Percentiles rank a stretch among this genome's conserved stretches.
phyloP scores from a whole-genome alignment of 495 filamentous ascomycete species.

The Pyrenula aspistea region DNA sequence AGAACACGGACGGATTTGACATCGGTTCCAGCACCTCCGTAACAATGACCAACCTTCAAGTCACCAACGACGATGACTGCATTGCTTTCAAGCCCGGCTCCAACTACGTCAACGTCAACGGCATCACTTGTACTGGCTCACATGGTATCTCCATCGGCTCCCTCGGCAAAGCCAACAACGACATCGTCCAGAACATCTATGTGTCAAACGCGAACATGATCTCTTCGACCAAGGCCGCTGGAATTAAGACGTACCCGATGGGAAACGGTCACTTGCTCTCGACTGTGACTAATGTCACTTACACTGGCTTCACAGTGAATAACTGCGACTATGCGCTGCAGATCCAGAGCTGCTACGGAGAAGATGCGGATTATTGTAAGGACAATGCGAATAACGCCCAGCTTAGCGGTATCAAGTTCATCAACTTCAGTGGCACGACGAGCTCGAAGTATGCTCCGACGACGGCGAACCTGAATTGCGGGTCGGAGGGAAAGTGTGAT shows the following conservation, averaged over 20 bases:
- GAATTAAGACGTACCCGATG: conserved; percentile 31
- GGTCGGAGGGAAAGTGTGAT: conserved; percentile 24
- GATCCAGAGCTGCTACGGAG: conserved; percentile 34
- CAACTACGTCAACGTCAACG: conserved; percentile 22
- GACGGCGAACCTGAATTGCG: conserved; percentile 27
- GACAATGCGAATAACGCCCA: conserved; percentile 20
- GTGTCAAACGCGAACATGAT: conserved; percentile 26
- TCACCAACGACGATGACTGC: conserved; percentile 35
- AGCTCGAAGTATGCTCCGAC: conserved; percentile 24
- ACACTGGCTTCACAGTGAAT: conserved; percentile 20
- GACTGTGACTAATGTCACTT: conserved; percentile 31
- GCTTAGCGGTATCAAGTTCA: conserved; percentile 22
- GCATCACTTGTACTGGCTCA: conserved; percentile 27
- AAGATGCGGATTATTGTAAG: conserved; percentile 26
- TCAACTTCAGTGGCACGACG: conserved; percentile 26
- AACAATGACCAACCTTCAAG: conserved; percentile 17
- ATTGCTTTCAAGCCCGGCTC: conserved; percentile 32
- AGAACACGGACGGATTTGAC: conserved; percentile 34
- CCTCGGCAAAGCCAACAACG: conserved; percentile 17
- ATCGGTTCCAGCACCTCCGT: conserved; percentile 30
- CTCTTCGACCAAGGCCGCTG: conserved; percentile 28
- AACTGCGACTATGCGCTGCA: conserved; percentile 33
- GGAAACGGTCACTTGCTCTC: conserved; percentile 21
- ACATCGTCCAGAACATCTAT: conserved; percentile 26
- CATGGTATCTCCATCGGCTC: conserved; percentile 31